Evolutionary conservation across 805 yeast genomes (phyloP).

Genomic region (Middelhovenomyces tepae): DNA sequence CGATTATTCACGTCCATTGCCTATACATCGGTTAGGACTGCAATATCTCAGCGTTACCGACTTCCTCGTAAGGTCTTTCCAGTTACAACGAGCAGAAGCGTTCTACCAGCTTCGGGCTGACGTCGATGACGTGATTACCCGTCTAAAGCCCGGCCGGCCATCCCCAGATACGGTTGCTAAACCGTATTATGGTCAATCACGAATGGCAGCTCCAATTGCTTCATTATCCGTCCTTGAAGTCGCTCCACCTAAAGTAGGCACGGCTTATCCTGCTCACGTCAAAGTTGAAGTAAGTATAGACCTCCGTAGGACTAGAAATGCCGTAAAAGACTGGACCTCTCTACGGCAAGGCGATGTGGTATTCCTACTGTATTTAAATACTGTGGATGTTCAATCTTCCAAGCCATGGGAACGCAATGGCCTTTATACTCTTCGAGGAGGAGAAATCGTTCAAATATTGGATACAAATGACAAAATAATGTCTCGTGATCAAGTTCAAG

Average conservation of each 20-base stretch:
- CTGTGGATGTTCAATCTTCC: conserved; percentile 11
- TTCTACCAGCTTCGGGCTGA: conserved; percentile 17
- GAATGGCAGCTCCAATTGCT: conserved; percentile 16
- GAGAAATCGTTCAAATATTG: conserved; percentile 19
- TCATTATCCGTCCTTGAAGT: conserved; percentile 15
- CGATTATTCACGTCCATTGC: conserved; percentile 7
- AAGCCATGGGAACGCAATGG: conserved; percentile 17
- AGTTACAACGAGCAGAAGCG: conserved; percentile 16
- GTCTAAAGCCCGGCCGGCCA: conserved; percentile 18
- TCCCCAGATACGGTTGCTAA: conserved; percentile 2
- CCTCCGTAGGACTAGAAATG: conserved; percentile 11
- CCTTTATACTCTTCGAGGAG: conserved; percentile 17
- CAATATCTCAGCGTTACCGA: conserved; percentile 26
- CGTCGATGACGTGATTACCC: conserved; percentile 15
- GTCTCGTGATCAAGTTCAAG: conserved; percentile 3
- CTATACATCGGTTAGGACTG: conserved; percentile 19
- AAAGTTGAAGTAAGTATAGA: conserved; percentile 20
- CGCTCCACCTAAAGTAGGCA: conserved; percentile 21
- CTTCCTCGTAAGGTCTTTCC: conserved; percentile 20
- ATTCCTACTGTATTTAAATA: conserved; percentile 17
- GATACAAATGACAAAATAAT: conserved; percentile 16
- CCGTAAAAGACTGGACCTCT: conserved; percentile 23
- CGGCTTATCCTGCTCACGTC: conserved; percentile 18
- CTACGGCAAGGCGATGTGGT: conserved; percentile 20
- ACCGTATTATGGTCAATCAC: conserved; percentile 17